Percentiles rank a stretch among this genome's conserved stretches.
Evolutionary conservation across 768 basidiomycete genomes (phyloP).

Genomic region (Rhodotorula babjevae): DNA sequence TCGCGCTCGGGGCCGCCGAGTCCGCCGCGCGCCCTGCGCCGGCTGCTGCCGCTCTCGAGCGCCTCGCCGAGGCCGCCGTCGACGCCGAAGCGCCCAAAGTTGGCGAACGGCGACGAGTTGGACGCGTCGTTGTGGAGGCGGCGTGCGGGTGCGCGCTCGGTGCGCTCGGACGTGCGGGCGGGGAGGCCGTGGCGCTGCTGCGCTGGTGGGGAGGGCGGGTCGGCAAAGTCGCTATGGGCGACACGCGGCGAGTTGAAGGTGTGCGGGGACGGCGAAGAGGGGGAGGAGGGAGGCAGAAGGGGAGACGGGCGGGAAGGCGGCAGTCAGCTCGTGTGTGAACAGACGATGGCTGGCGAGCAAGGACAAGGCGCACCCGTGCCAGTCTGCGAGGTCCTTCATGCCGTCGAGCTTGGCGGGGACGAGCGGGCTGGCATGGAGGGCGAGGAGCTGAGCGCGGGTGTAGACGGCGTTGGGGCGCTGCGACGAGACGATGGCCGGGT

Average conservation of each 20-base stretch:
- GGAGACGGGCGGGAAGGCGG: not conserved
- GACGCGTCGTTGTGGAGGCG: conserved; percentile 7
- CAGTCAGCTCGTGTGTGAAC: too few species aligned
- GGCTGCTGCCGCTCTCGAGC: conserved; percentile 8
- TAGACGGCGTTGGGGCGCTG: conserved; percentile 4
- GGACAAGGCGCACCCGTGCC: conserved; percentile 26
- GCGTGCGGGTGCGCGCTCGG: conserved; percentile 3
- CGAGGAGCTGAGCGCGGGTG: conserved; percentile 17
- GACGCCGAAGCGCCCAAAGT: conserved; percentile 38
- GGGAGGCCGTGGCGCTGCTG: conserved; percentile 13
- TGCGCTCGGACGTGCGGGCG: not conserved
- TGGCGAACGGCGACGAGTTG: conserved; percentile 34
- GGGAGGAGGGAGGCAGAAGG: not conserved
- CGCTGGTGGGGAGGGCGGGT: conserved; percentile 12
- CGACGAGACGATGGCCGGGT: conserved; percentile 4
- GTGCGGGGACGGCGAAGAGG: not conserved
- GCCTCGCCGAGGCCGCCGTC: conserved; percentile 25
- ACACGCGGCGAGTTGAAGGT: not conserved
- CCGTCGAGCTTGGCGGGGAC: conserved; percentile 29
- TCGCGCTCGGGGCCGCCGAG: not conserved
- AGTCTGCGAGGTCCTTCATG: conserved; percentile 36
- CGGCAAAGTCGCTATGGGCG: conserved; percentile 22
- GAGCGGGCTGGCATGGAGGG: conserved; percentile 27
- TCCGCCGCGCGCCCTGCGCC: not conserved
- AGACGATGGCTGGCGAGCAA: not conserved